phyloP scores from a whole-genome alignment of 768 basidiomycete species.

The Favolaschia claudopus region DNA sequence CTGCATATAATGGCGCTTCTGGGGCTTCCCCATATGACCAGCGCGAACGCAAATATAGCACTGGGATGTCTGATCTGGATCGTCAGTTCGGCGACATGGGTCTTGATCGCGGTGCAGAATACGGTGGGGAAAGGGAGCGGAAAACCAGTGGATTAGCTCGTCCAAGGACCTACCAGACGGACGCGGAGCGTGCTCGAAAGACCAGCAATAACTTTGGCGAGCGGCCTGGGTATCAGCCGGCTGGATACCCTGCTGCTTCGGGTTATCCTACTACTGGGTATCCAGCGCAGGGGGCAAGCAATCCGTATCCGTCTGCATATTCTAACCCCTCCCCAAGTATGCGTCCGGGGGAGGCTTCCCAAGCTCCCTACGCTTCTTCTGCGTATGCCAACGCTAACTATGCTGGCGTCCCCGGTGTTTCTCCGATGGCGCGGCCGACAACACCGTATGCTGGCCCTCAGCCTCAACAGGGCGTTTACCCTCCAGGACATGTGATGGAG shows the following conservation, averaged over 20 bases:
- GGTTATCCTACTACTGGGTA: constrained; percentile 24
- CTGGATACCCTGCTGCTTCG: constrained; percentile 40
- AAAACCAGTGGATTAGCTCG: constrained; percentile 45
- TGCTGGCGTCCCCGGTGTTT: constrained; percentile 40
- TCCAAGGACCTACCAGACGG: constrained; percentile 56
- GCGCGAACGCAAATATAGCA: constrained; percentile 43
- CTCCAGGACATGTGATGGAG: constrained; percentile 63
- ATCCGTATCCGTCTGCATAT: constrained; percentile 33
- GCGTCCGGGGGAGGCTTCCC: constrained; percentile 53
- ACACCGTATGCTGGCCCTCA: constrained; percentile 49
- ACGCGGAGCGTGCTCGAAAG: constrained; percentile 46
- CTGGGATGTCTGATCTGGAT: constrained; percentile 43
- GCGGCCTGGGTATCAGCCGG: constrained; percentile 34
- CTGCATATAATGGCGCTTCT: constrained; percentile 28
- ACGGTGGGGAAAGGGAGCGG: constrained; percentile 39
- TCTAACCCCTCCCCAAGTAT: constrained; percentile 56
- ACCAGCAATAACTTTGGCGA: constrained; percentile 48
- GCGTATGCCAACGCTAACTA: constrained; percentile 46
- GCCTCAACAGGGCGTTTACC: too few species aligned
- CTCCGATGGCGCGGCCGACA: constrained; percentile 47
- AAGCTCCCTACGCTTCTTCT: constrained; percentile 41
- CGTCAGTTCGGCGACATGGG: constrained; percentile 53
- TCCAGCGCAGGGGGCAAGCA: constrained; percentile 23
- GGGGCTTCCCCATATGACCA: constrained; percentile 28
- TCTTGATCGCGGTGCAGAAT: constrained; percentile 44